Evolutionary conservation across 2,329 filamentous ascomycete genomes (phyloP), one percentile per base, ranked within the genome.

Genomic region (Tolypocladium amazonense): DNA sequence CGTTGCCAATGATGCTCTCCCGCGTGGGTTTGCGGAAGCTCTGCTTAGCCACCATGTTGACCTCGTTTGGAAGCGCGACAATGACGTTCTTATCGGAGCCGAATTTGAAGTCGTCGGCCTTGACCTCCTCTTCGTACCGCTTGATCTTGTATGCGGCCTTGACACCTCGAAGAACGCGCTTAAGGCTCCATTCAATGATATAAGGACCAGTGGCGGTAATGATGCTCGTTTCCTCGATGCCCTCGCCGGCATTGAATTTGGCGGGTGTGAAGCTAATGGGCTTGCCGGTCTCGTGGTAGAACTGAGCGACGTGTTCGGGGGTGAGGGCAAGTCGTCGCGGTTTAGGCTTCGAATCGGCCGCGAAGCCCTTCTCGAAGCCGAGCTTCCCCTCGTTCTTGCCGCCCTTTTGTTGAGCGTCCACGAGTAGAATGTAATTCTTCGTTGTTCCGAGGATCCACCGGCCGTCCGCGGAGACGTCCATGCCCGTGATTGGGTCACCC

Each of bases 61-160:
- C 94, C 73, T 97, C 92, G 71, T 99, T 96, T 2, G 94, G 92
- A 64, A 99, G 78, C 0, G 94, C 94, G 41, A 99, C 93, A 69
- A 99, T 96, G 68, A 99, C 91, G 69, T 97, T 97, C 83, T 96
- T 96, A 74, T 99, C 94, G 6, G 88, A 92, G 55, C 93, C 93
- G 69, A 92, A 99, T 69, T 94, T 92, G 85, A 99, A 99, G 73
- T 99, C 96, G 73, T 99, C 94, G 4, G 94, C 94, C 80, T 95
- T 97, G 70, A 99, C 92, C 64, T 96, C 89, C 69, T 99, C 94
- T 0, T 86, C 83, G 71, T 99, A 99, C 20, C 94, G 88, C 81
- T 97, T 97, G 81, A 99, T 97, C 66, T 87, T 89, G 77, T 99
- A 99, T 0, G 93, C 88, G 61, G 94, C 89, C 74, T 92, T 94